These are phyloP conservation scores for Candida krabiensis DNA, from an alignment of 805 yeast species.

Conservation along the genomic window DNA sequence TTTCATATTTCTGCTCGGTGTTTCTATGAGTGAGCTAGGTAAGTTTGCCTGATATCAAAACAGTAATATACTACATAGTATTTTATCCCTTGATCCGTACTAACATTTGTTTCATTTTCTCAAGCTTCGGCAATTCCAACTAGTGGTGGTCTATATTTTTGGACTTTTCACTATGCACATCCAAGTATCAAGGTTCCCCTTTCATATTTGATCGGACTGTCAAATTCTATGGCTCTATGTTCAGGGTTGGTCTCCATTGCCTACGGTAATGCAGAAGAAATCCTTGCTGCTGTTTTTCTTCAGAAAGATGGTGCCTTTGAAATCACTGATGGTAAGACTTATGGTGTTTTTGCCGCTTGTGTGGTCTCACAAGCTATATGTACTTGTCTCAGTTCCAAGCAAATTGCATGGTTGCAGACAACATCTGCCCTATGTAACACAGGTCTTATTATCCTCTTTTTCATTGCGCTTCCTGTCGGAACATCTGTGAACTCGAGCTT, in stretches of 20 bases:
- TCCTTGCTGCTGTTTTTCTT: constrained; percentile 56
- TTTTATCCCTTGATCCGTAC: too few relatives aligned
- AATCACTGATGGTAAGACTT: constrained; percentile 52
- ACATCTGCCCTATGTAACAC: constrained; percentile 56
- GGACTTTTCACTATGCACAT: constrained; percentile 70
- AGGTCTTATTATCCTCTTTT: constrained; percentile 49
- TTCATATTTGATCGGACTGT: constrained; percentile 64
- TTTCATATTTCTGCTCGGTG: constrained; percentile 58
- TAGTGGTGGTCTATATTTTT: constrained; percentile 71
- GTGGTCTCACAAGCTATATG: constrained; percentile 50
- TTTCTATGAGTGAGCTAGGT: constrained; percentile 57
- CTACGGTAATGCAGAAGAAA: constrained; percentile 65
- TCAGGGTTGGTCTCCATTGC: constrained; percentile 68
- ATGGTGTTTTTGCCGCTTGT: constrained; percentile 68
- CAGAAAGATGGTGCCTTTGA: constrained; percentile 53
- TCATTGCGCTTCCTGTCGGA: constrained; percentile 68
- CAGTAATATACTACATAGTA: too few relatives aligned
- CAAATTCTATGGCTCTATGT: constrained; percentile 65
- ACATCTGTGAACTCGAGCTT: constrained; percentile 39
- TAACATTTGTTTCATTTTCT: neutral
- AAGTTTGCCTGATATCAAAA: too few relatives aligned
- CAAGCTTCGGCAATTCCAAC: constrained; percentile 68
- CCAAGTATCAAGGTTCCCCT: constrained; percentile 48
- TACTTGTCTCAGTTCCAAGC: constrained; percentile 57
- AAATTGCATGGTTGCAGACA: constrained; percentile 59